These are phyloP conservation scores for Venturia asperata DNA, from an alignment of 2,329 filamentous ascomycete species.

Conservation along the genomic window DNA sequence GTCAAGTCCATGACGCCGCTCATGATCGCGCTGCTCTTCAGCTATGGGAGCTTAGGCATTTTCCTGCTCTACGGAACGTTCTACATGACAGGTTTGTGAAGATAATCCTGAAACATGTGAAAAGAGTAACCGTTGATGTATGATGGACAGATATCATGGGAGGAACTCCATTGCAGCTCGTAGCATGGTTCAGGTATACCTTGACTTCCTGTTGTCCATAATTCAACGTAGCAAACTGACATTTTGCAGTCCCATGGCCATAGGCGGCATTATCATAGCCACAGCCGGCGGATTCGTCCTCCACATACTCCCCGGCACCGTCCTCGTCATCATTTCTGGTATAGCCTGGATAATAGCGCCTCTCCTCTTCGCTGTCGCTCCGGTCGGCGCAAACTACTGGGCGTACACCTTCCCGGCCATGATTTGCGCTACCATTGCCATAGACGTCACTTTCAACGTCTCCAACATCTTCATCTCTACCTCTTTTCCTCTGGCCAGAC, in stretches of 20 bases:
- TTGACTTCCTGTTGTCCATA: not conserved
- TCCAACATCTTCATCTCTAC: conserved; percentile 71
- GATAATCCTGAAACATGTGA: too few relatives aligned
- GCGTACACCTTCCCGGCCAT: conserved; percentile 63
- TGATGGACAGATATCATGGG: too few relatives aligned
- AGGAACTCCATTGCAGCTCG: conserved; percentile 45
- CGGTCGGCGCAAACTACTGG: conserved; percentile 49
- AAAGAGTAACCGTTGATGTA: too few relatives aligned
- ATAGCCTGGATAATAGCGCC: conserved; percentile 52
- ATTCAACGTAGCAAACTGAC: not conserved
- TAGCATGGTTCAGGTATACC: conserved; percentile 52
- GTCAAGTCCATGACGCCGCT: too few relatives aligned
- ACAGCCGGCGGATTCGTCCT: conserved; percentile 58
- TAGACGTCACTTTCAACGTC: conserved; percentile 70
- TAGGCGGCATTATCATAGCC: conserved; percentile 61
- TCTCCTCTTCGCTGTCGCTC: too few relatives aligned
- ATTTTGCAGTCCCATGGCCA: conserved; percentile 38
- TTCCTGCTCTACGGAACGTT: too few relatives aligned
- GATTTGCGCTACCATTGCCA: conserved; percentile 62
- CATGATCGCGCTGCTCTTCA: too few relatives aligned
- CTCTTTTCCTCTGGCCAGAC: conserved; percentile 55
- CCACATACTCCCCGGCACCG: conserved; percentile 55
- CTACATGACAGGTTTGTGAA: too few relatives aligned
- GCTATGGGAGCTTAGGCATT: too few relatives aligned
- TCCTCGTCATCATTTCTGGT: conserved; percentile 56